Percentiles rank a stretch among this genome's conserved stretches.
Evolutionary conservation across 176 grass and related monocot species (phyloP).

Genomic region (Ampelocalamus luodianensis): DNA sequence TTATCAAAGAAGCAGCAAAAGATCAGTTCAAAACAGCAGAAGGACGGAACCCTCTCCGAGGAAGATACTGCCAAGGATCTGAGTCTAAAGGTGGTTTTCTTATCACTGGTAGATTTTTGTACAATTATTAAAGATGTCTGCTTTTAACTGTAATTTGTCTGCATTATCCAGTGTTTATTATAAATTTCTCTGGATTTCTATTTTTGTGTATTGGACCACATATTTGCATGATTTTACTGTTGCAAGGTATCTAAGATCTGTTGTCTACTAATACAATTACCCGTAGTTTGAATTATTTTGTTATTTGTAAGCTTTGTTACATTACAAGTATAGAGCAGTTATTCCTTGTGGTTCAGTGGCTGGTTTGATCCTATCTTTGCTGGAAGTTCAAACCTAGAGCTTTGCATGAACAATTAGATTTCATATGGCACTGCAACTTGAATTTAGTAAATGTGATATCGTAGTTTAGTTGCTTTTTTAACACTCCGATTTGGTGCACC

Average conservation of each 20-base stretch:
- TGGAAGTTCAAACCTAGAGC: neutral
- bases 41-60: conserved; percentile 40
- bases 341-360: neutral
- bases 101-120: conserved; percentile 13
- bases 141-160: conserved; percentile 9
- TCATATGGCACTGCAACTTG: conserved; percentile 3
- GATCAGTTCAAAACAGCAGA: conserved; percentile 47
- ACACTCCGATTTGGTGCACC: conserved; percentile 25
- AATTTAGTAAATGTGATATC: conserved; percentile 13
- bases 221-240: conserved; percentile 1
- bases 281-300: neutral
- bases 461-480: conserved; percentile 7
- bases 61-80: conserved; percentile 44
- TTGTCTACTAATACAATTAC: neutral
- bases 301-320: neutral
- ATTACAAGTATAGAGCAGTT: neutral
- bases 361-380: neutral
- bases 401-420: neutral
- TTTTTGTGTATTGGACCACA: neutral
- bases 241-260: neutral
- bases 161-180: neutral
- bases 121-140: conserved; percentile 25
- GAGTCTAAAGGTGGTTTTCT: conserved; percentile 57
- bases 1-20: conserved; percentile 59
- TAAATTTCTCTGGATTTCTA: neutral